Evolutionary conservation across 2,329 filamentous ascomycete species (phyloP).

Genomic region (Cryphonectria naterciae): DNA sequence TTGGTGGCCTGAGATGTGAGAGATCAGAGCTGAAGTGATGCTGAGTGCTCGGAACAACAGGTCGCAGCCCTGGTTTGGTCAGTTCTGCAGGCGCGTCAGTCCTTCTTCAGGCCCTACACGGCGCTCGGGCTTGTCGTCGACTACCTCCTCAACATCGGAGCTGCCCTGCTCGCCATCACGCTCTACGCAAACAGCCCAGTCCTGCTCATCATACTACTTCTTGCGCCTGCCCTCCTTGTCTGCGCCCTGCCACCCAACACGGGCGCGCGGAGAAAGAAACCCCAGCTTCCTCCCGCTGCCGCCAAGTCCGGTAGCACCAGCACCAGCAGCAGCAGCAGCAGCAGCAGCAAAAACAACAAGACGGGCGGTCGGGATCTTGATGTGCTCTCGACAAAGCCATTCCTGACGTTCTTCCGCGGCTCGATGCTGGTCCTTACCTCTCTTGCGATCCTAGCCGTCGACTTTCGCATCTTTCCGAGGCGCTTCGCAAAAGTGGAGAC

Average conservation of each 20-base stretch:
- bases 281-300: constrained; percentile 50
- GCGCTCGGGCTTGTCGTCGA: constrained; percentile 72
- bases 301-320: constrained; percentile 34
- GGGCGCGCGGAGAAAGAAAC: constrained; percentile 51
- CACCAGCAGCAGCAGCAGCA: not conserved
- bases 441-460: constrained; percentile 91
- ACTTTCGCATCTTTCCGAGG: constrained; percentile 90
- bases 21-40: constrained; percentile 7
- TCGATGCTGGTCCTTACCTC: constrained; percentile 91
- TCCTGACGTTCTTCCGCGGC: constrained; percentile 88
- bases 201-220: constrained; percentile 73
- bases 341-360: no score
- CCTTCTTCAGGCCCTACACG: constrained; percentile 80
- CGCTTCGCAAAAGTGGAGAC: constrained; percentile 98
- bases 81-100: constrained; percentile 79
- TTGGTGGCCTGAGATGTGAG: constrained; percentile 33
- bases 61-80: constrained; percentile 86
- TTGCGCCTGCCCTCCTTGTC: constrained; percentile 71
- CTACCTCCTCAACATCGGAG: constrained; percentile 83
- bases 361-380: constrained; percentile 39
- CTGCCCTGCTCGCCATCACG: constrained; percentile 82
- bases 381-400: constrained; percentile 80
- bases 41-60: constrained; percentile 56
- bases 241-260: constrained; percentile 55
- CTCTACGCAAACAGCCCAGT: constrained; percentile 77